Evolutionary conservation across 83 land plant species (phyloP), one percentile per base, ranked within the genome.

Genomic region (Picea engelmannii): DNA sequence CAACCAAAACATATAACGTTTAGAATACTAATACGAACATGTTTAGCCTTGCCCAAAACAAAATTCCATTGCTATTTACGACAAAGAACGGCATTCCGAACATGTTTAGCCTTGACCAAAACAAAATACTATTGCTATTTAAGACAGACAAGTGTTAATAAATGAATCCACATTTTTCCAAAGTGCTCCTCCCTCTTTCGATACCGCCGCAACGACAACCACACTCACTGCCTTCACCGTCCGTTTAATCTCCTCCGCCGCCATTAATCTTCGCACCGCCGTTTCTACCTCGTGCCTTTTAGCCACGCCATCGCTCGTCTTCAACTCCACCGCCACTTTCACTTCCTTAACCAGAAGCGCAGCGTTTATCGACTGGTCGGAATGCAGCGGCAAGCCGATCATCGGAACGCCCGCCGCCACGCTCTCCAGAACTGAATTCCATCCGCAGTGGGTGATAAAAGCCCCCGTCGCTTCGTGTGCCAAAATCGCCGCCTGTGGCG

Each of bases 401-500:
- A 81, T 71, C 35, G 78, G 64, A 42, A 81, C 64, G n/a, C 83
- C 78, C 40, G 49, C 63, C n/a, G 17, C 9, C 17, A 81, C 35
- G 21, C 27, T 60, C 66, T 81, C 83, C 64, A 81, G 61, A 7
- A 35, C 25, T 71, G 82, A 81, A 76, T 81, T 81, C 82, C 82
- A 81, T 9, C 82, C 82, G 63, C 82, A 81, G 44, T 81, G 82
- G 55, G 76, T 81, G 31, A 81, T 76, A 27, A 81, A 81, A 38
- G 78, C 78, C 6, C 83, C 84, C 47, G 75, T 62, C 15, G 86
- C 68, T 42, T 21, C 52, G 80, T 82, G 84, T 11, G 40, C 15
- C 44, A 85, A 76, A 6, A 85, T 79, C 52, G 35, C 80, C 38
- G 52, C 63, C 81, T 91, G 93, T 70, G 93, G 93, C 0, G 89